Conservation (phyloP, 2,329 filamentous ascomycete species). For the Fusarium dimerum region DNA sequence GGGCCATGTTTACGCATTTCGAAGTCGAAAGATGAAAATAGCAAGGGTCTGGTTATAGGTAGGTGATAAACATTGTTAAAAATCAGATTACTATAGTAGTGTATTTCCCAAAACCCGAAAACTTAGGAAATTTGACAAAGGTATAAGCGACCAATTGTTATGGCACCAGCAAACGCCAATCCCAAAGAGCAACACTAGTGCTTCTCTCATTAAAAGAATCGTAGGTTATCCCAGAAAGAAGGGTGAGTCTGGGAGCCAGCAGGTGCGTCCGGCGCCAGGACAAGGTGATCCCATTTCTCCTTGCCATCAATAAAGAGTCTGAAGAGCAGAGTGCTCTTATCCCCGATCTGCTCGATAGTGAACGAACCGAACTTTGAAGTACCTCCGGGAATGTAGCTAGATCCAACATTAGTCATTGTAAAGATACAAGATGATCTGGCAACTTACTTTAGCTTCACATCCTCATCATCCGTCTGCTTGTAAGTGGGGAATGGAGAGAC, state of each 20-base stretch:
- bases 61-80: too few relatives aligned
- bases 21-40: too few relatives aligned
- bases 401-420: constrained; percentile 1
- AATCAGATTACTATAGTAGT: too few relatives aligned
- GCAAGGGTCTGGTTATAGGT: too few relatives aligned
- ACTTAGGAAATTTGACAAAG: not conserved
- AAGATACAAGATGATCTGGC: not conserved
- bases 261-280: constrained; percentile 44
- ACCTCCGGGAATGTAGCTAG: constrained; percentile 75
- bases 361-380: constrained; percentile 80
- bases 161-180: not conserved
- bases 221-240: constrained; percentile 50
- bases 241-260: constrained; percentile 30
- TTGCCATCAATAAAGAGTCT: constrained; percentile 79
- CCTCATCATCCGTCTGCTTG: constrained; percentile 75
- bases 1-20: too few relatives aligned
- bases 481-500: constrained; percentile 86
- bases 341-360: constrained; percentile 69
- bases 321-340: constrained; percentile 74
- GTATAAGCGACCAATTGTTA: not conserved
- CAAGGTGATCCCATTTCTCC: constrained; percentile 70
- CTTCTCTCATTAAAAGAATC: constrained; percentile 12
- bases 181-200: not conserved
- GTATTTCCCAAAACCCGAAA: not conserved
- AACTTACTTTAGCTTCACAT: constrained; percentile 80